Base-by-base conservation (phyloP, 352 stramenopile genomes). In the Saprolegnia parasitica region DNA sequence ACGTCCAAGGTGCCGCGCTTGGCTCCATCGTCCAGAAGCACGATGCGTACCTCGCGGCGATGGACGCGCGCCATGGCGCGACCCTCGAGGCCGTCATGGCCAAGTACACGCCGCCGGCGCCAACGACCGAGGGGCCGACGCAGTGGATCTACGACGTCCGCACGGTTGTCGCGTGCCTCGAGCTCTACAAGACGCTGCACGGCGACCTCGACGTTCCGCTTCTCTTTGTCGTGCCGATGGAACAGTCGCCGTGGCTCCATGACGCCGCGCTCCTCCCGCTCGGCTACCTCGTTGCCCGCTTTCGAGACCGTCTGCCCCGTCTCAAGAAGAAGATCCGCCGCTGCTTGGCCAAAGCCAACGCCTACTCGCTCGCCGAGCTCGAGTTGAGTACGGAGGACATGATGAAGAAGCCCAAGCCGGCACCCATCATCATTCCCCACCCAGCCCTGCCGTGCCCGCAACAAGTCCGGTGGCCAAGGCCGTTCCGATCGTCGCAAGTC, bases 111-210 rank as follows among this genome's bases (percentile, higher is more conserved):
- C 8, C 52, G 16, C 23, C 52, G 32, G 32, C 23, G 8, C 13
- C 23, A 29, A 16, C 8, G 23, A 15, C 8, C 16, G 32, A 58
- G 23, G 23, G 23, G 32, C 52, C 52, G 32, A 16, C 23, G 23
- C 32, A 8, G 23, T 8, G 8, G 52, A 15, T 8, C 8, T 58
- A 39, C 32, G 16, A 16, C 32, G 32, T 58, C 8, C 8, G 8
- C 8, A 58, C 52, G 8, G 52, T 58, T 8, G 32, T 71, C 37
- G 8, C 0, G 9, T 73, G 73, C 16, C 52, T 79, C 5, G 64
- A 65, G 11, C 63, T 37, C 24, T 80, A 77, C 68, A 78, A 77
- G 56, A 47, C 52, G 21, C n/a, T 75, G 42, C 56, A 78, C 58
- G 70, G 70, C n/a, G 45, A 77, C 61, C 16, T 75, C 35, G 63